phyloP scores from a whole-genome alignment of 495 filamentous ascomycete species.

The Talaromyces trachyspermus region DNA sequence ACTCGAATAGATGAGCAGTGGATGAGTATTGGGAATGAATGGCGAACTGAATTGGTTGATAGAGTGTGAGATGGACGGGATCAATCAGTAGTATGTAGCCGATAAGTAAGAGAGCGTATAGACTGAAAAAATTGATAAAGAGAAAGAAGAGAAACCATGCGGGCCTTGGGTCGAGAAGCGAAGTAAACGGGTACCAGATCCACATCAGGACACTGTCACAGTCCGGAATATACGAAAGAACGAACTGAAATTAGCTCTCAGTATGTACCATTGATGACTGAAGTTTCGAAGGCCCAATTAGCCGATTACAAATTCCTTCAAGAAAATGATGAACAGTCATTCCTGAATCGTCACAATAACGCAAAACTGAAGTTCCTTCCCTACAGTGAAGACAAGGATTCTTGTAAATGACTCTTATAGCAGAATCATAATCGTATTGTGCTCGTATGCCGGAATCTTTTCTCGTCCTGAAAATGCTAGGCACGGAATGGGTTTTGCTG shows the following conservation, averaged over 20 bases:
- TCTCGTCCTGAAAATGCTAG: not conserved
- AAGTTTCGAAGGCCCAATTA: too few species aligned
- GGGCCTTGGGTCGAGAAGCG: not conserved
- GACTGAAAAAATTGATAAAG: not conserved
- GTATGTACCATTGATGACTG: too few species aligned
- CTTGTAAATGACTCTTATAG: constrained; percentile 1
- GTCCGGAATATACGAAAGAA: not conserved
- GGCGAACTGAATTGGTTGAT: not conserved
- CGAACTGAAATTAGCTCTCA: too few species aligned
- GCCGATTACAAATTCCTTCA: too few species aligned
- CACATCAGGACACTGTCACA: not conserved
- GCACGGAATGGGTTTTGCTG: not conserved
- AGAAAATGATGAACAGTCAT: too few species aligned
- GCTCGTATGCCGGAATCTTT: constrained; percentile 1
- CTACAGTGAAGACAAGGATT: not conserved
- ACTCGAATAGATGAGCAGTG: not conserved
- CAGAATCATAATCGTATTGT: too few species aligned
- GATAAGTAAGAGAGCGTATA: constrained; percentile 1
- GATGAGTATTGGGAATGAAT: constrained; percentile 1
- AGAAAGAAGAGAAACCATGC: too few species aligned
- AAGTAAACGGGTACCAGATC: not conserved
- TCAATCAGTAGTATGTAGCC: not conserved
- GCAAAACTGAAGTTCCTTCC: not conserved
- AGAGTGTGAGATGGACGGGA: constrained; percentile 1
- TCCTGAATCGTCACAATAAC: too few species aligned